phyloP scores from a whole-genome alignment of 1,284 basidiomycete genomes.

The Malassezia nana region DNA sequence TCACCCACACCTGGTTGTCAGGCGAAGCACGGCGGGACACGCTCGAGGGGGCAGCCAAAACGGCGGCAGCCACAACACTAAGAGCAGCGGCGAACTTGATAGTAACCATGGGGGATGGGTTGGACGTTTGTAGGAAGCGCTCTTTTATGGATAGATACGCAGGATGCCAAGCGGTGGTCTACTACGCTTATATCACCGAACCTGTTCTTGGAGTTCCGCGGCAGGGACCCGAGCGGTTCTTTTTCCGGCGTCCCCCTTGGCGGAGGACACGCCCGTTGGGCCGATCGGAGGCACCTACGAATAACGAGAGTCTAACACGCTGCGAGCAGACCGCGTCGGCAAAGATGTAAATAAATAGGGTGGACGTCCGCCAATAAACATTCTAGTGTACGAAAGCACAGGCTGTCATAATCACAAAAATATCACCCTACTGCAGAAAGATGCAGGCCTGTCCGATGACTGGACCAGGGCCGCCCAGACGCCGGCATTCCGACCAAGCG shows the following conservation, averaged over 20 bases:
- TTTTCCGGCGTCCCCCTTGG: no score
- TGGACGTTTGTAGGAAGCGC: neutral
- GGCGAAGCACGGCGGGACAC: constrained; percentile 8
- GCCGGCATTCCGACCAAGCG: neutral
- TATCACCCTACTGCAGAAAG: neutral
- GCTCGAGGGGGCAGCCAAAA: constrained; percentile 7
- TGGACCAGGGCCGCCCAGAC: neutral
- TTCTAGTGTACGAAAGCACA: neutral
- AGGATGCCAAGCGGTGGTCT: no score
- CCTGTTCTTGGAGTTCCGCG: neutral
- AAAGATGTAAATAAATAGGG: neutral
- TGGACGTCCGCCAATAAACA: neutral
- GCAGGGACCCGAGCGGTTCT: neutral
- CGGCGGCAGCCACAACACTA: neutral
- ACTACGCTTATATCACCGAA: neutral
- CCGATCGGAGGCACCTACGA: no score
- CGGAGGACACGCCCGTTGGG: neutral
- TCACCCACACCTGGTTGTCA: constrained; percentile 17
- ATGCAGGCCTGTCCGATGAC: neutral
- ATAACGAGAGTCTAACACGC: neutral
- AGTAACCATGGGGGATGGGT: constrained; percentile 2
- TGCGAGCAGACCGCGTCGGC: neutral
- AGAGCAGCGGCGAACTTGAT: constrained; percentile 7
- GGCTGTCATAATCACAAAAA: neutral
- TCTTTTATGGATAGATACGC: neutral